Base-by-base conservation (phyloP, 306 rosid species). In the Cicer bijugum region DNA sequence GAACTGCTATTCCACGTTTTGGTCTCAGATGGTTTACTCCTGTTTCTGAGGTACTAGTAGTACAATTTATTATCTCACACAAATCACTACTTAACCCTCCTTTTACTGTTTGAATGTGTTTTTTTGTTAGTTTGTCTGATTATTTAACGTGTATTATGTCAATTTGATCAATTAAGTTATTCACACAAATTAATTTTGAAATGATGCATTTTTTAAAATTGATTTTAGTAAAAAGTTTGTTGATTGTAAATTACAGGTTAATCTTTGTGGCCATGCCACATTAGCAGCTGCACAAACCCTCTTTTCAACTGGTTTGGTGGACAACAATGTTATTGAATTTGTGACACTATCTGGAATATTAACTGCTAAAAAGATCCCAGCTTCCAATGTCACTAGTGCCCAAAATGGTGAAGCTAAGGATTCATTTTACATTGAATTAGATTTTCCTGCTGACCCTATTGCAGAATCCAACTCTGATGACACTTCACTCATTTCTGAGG, bases 251-350 rank as follows among this genome's bases (percentile, higher is more conserved):
- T 12, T 67, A 59, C 87, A 90, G 96, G 91, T 92, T 81, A 15
- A 85, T 17, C 89, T 93, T 67, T 93, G 98, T 72, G 98, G 96
- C 40, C 96, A 89, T 80, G 97, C 91, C 50, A 93, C 98, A 77
- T 28, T 89, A 70, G 98, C 98, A 0, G 87, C 96, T 58, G 80
- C 97, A 5, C 87, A 91, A 69, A 45, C 65, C 3, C 75, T 93
- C 38, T 86, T 88, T 67, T 66, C 86, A 46, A 75, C 83, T 66
- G 88, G 88, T 67, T 72, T 81, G 40, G 85, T 80, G 51, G 77
- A 83, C 23, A 69, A 79, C 37, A 15, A 77, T 60, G 8, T 82
- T 12, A 59, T 91, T 46, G 92, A 89, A 75, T 93, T 89, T 79
- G 77, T 47, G 45, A 88, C 98, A 1, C 79, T 84, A 12, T 89